Percentiles rank a stretch among this genome's conserved stretches.
Conservation (phyloP, 1,284 basidiomycete species). For the Trichosporon sp. region DNA sequence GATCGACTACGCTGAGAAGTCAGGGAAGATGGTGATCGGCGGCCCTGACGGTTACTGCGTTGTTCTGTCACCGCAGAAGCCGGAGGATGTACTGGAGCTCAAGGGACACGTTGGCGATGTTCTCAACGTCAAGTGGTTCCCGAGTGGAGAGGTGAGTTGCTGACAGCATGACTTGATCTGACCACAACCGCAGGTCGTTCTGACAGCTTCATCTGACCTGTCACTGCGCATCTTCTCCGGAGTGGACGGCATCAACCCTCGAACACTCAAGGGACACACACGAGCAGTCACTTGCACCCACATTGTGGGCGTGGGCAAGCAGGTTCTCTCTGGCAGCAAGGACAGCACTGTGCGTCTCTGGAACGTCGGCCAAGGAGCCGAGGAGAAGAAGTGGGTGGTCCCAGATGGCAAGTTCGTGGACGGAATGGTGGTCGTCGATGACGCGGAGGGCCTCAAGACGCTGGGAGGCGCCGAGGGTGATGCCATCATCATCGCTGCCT, state of each 20-base stretch:
- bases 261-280: conserved; percentile 64
- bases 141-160: conserved; percentile 32
- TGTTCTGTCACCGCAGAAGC: conserved; percentile 27
- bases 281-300: conserved; percentile 54
- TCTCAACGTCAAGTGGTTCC: conserved; percentile 43
- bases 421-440: conserved; percentile 25
- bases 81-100: conserved; percentile 24
- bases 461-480: conserved; percentile 24
- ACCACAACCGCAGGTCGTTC: conserved; percentile 44
- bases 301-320: conserved; percentile 61
- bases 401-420: conserved; percentile 33
- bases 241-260: conserved; percentile 47
- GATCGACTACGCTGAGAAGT: conserved; percentile 38
- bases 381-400: conserved; percentile 48
- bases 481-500: conserved; percentile 51
- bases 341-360: conserved; percentile 69
- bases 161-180: conserved; percentile 12
- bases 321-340: conserved; percentile 57
- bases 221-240: conserved; percentile 46
- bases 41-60: conserved; percentile 47
- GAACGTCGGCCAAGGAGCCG: conserved; percentile 60
- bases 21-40: conserved; percentile 37
- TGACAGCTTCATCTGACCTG: conserved; percentile 48
- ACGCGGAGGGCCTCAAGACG: conserved; percentile 25
- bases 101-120: conserved; percentile 50